Percentiles rank a stretch among this genome's conserved stretches.
These are phyloP conservation scores for Prunus dulcis DNA, from an alignment of 306 rosid genomes.

Conservation along the genomic window DNA sequence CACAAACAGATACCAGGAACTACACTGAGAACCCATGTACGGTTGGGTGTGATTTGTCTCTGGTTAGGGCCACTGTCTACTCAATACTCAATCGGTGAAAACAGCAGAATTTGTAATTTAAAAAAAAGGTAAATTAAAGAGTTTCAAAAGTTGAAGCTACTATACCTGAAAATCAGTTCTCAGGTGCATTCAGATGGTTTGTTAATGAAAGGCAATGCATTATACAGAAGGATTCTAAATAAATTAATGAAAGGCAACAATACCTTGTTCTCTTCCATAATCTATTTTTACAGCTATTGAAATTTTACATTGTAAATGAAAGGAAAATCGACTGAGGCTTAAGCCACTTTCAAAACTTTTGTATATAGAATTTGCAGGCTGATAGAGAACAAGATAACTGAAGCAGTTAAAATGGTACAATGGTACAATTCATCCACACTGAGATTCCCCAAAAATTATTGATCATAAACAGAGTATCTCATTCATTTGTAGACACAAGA, in stretches of 20 bases:
- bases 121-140: too few species aligned
- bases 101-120: too few species aligned
- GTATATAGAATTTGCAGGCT: not conserved
- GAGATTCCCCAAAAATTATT: not conserved
- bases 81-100: too few species aligned
- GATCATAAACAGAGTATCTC: not conserved
- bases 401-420: not conserved
- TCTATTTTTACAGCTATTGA: not conserved
- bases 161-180: too few species aligned
- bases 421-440: not conserved
- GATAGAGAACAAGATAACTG: not conserved
- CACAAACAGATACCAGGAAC: too few species aligned
- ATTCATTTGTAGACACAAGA: conserved; percentile 58
- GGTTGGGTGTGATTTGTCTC: too few species aligned
- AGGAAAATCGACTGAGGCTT: not conserved
- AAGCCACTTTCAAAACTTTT: not conserved
- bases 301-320: not conserved
- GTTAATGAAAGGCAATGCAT: too few species aligned
- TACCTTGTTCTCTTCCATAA: not conserved
- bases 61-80: too few species aligned
- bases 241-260: not conserved
- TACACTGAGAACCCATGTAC: too few species aligned
- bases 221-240: not conserved
- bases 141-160: too few species aligned
- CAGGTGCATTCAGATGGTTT: too few species aligned